A percentile compares a stretch with the other conserved stretches of the same genome.
These are phyloP conservation scores for Puccinia novopanici DNA, from an alignment of 1,284 basidiomycete genomes.

Conservation along the genomic window DNA sequence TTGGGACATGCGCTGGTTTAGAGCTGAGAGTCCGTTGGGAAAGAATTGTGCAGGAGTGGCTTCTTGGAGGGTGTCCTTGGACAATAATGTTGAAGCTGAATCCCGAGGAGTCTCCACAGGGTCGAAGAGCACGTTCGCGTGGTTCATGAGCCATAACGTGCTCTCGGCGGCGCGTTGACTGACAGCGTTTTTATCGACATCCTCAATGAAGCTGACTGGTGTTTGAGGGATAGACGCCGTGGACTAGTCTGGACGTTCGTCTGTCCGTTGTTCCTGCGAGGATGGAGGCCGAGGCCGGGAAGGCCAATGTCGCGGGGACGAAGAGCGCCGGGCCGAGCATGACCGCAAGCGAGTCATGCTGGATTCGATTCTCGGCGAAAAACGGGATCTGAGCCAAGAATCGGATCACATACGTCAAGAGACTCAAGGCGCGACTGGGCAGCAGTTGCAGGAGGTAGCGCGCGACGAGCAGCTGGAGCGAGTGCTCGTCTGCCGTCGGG, in stretches of 20 bases:
- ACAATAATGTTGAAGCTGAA: background rate
- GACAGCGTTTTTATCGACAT: background rate
- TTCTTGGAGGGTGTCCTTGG: background rate
- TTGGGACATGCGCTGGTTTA: background rate
- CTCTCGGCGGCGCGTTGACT: slow-evolving; percentile 18
- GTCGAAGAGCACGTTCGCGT: background rate
- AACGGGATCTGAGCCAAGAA: slow-evolving; percentile 29
- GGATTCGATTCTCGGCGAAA: slow-evolving; percentile 35
- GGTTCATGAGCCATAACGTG: slow-evolving; percentile 29
- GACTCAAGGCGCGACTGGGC: slow-evolving; percentile 25
- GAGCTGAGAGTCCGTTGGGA: background rate
- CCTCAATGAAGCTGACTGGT: slow-evolving; percentile 2
- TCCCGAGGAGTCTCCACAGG: background rate
- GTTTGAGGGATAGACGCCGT: background rate
- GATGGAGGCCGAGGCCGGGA: slow-evolving; percentile 36
- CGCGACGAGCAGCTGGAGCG: slow-evolving; percentile 1
- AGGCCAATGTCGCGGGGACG: slow-evolving; percentile 30
- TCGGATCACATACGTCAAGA: slow-evolving; percentile 26
- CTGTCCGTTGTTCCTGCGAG: background rate
- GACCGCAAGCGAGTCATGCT: slow-evolving; percentile 29
- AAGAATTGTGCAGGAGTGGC: background rate
- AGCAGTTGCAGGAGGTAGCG: slow-evolving; percentile 10
- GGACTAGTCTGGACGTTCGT: too few relatives aligned
- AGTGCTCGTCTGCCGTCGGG: slow-evolving; percentile 1
- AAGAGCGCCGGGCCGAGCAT: slow-evolving; percentile 37